Percentiles rank a stretch among this genome's conserved stretches.
Conservation (phyloP, 441 rosid genomes). For the Viola pubescens region DNA sequence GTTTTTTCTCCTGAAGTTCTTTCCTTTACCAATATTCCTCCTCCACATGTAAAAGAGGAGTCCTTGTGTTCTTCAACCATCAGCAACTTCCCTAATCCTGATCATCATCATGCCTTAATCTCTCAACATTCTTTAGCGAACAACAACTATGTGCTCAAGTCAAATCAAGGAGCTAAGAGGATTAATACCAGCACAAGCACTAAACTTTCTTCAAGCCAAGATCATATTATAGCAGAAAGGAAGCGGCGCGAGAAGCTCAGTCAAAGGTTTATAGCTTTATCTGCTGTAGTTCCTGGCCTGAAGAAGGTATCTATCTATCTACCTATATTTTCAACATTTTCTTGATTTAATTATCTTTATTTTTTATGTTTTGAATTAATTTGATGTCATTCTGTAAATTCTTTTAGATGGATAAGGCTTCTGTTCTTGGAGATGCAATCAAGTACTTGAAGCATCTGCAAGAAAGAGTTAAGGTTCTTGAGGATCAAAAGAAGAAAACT, state of each 20-base stretch:
- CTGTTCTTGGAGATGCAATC: constrained; percentile 76
- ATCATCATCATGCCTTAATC: constrained; percentile 14
- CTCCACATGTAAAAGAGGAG: constrained; percentile 36
- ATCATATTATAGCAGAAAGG: constrained; percentile 80
- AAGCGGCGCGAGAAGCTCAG: constrained; percentile 83
- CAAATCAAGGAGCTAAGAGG: constrained; percentile 27
- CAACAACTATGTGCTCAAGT: constrained; percentile 29
- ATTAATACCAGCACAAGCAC: constrained; percentile 8
- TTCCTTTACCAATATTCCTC: constrained; percentile 24
- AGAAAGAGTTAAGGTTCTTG: constrained; percentile 53
- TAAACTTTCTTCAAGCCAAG: constrained; percentile 43
- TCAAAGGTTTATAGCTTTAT: constrained; percentile 70
- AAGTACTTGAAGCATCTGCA: constrained; percentile 75
- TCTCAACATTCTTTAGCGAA: constrained; percentile 29
- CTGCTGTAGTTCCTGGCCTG: constrained; percentile 74
- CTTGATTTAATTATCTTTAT: background rate
- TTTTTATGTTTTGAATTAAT: background rate
- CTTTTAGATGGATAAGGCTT: constrained; percentile 73
- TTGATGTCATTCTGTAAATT: background rate
- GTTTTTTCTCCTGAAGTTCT: constrained; percentile 21
- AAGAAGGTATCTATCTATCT: constrained; percentile 51
- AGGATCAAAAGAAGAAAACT: constrained; percentile 51
- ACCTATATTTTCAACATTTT: background rate
- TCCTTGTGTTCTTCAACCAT: constrained; percentile 17
- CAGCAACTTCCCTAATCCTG: constrained; percentile 10